Evolutionary conservation across 108 stramenopile species (phyloP), one percentile per base, ranked within the genome.

Genomic region (Ochromonas danica): DNA sequence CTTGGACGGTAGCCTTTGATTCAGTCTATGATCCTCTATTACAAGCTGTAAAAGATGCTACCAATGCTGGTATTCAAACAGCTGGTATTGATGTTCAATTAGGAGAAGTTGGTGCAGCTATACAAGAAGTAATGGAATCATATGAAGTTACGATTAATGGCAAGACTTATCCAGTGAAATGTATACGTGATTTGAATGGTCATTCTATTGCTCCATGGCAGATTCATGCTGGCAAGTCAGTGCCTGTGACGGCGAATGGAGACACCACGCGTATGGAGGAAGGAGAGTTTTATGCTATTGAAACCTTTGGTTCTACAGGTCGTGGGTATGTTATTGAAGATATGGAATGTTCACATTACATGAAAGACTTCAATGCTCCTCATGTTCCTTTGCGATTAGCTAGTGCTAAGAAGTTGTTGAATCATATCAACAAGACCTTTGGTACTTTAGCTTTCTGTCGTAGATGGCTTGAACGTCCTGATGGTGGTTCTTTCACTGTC

Each of bases 401-500:
- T 22, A 85, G 91, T 10, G 86, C 97, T 65, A 95, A 95, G 82
- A 87, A 91, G 75, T 85, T 99, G 22, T 86, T 99, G 81, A 83
- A 81, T 38, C 98, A 99, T 82, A 98, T 99, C 86, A 97, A 98
- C 90, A 94, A 95, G 86, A 99, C 98, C 39, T 99, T 99, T 87
- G 95, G 94, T 1, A 98, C 98, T 0, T 90, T 99, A 61, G 95
- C 96, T 25, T 99, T 98, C 86, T 99, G 98, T 85, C 90, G 96
- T 35, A 86, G 98, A 62, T 99, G 98, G 98, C 87, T 99, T 51
- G 98, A 99, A 85, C 89, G 98, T 1, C 90, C 91, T 38, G 96
- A 97, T 85, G 96, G 96, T 27, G 96, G 96, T 39, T 94, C 93
- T 0, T 70, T 61, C 45, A 79, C 91, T 63, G 84, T 94, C n/a